Conservation (phyloP, 768 basidiomycete species). For the Podaxis pistillaris region DNA sequence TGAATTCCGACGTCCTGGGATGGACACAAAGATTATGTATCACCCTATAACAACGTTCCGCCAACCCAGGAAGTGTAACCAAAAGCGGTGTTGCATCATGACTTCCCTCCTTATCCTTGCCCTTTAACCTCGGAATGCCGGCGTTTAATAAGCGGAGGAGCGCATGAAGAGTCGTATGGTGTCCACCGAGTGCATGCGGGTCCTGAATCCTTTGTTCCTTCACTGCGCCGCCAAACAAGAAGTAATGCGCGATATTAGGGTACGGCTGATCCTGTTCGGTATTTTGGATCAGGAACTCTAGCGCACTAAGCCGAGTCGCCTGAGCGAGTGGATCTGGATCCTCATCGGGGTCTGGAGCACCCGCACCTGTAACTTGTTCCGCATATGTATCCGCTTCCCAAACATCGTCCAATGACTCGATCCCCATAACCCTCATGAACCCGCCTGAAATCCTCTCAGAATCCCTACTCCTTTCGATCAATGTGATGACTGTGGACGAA, state of each 20-base stretch:
- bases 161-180: slow-evolving; percentile 73
- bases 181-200: slow-evolving; percentile 70
- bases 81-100: slow-evolving; percentile 52
- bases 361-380: slow-evolving; percentile 70
- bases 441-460: slow-evolving; percentile 84
- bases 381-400: slow-evolving; percentile 56
- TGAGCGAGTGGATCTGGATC: slow-evolving; percentile 52
- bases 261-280: slow-evolving; percentile 60
- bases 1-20: slow-evolving; percentile 74
- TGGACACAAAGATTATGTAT: slow-evolving; percentile 89
- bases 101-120: slow-evolving; percentile 39
- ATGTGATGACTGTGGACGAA: slow-evolving; percentile 70
- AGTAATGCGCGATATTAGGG: slow-evolving; percentile 86
- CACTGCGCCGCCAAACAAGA: slow-evolving; percentile 71
- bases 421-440: slow-evolving; percentile 64
- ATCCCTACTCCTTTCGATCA: slow-evolving; percentile 79
- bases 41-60: slow-evolving; percentile 82
- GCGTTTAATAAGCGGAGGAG: slow-evolving; percentile 74
- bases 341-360: slow-evolving; percentile 57
- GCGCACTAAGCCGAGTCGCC: slow-evolving; percentile 70
- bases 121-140: slow-evolving; percentile 62
- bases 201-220: slow-evolving; percentile 70
- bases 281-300: slow-evolving; percentile 80
- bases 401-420: slow-evolving; percentile 62
- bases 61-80: slow-evolving; percentile 66